Conservation (phyloP, 331 rosid species). For the Malus hybrid region DNA sequence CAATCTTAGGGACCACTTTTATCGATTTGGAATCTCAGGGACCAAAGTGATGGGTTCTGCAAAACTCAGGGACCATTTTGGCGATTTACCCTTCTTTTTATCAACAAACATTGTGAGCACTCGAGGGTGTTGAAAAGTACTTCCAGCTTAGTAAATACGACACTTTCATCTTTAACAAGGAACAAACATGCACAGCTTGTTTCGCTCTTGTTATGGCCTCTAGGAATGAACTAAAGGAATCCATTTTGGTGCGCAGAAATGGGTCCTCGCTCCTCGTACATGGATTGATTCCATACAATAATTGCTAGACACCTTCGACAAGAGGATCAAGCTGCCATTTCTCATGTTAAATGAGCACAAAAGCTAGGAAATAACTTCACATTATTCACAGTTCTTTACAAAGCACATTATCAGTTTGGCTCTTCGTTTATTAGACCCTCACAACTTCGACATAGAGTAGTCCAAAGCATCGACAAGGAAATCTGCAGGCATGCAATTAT, state of each 20-base stretch:
- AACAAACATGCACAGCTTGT: not conserved
- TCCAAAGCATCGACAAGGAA: conserved; percentile 73
- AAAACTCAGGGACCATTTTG: no score
- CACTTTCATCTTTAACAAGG: not conserved
- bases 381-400: not conserved
- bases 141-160: not conserved
- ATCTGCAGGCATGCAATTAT: conserved; percentile 41
- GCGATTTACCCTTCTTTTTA: no score
- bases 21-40: no score
- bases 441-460: conserved; percentile 54
- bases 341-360: not conserved
- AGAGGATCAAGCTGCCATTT: not conserved
- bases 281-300: not conserved
- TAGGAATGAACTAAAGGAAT: not conserved
- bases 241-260: not conserved
- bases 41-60: no score
- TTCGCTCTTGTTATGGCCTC: not conserved
- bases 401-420: conserved; percentile 3
- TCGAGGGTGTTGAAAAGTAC: not conserved
- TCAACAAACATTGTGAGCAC: no score
- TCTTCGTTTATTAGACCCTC: conserved; percentile 6
- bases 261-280: not conserved
- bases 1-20: no score
- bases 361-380: not conserved
- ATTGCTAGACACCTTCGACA: not conserved